Percentiles rank a stretch among this genome's conserved stretches.
phyloP scores from a whole-genome alignment of 139 green algal genomes.

The Gonium pectorale region DNA sequence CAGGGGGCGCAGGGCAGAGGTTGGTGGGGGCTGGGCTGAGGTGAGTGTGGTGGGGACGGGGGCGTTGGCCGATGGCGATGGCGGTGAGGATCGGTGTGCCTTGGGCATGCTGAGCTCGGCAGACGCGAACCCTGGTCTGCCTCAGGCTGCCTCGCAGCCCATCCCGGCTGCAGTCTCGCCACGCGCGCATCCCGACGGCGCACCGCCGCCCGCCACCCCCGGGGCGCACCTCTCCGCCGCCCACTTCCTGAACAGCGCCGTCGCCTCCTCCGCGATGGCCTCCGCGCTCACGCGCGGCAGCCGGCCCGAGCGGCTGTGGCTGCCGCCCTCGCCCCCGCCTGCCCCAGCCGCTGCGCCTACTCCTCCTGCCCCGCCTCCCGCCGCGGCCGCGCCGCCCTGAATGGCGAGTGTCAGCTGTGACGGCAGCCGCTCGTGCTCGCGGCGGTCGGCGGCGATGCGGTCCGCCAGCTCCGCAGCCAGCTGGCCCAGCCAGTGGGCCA shows the following conservation, averaged over 20 bases:
- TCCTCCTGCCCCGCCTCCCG: neutral
- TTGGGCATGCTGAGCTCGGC: no score
- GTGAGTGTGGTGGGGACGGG: no score
- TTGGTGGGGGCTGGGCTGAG: no score
- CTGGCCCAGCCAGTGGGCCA: constrained; percentile 77
- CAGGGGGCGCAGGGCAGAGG: no score
- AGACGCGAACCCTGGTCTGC: no score
- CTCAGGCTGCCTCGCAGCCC: no score
- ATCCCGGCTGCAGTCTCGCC: no score
- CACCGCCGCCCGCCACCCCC: neutral
- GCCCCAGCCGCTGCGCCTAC: neutral
- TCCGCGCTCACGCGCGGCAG: constrained; percentile 46
- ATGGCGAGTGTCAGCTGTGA: constrained; percentile 58
- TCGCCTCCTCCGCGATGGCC: constrained; percentile 71
- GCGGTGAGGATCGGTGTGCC: no score
- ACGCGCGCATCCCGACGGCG: no score
- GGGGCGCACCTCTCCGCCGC: constrained; percentile 48
- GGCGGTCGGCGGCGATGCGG: constrained; percentile 69
- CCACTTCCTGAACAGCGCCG: constrained; percentile 65
- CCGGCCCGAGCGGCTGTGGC: neutral
- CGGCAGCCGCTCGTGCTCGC: constrained; percentile 53
- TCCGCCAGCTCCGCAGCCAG: constrained; percentile 78
- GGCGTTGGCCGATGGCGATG: no score
- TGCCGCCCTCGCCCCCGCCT: neutral
- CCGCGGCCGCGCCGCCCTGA: neutral